These are phyloP conservation scores for Trichoderma oligosporum DNA, from an alignment of 2,329 filamentous ascomycete species.

Conservation along the genomic window DNA sequence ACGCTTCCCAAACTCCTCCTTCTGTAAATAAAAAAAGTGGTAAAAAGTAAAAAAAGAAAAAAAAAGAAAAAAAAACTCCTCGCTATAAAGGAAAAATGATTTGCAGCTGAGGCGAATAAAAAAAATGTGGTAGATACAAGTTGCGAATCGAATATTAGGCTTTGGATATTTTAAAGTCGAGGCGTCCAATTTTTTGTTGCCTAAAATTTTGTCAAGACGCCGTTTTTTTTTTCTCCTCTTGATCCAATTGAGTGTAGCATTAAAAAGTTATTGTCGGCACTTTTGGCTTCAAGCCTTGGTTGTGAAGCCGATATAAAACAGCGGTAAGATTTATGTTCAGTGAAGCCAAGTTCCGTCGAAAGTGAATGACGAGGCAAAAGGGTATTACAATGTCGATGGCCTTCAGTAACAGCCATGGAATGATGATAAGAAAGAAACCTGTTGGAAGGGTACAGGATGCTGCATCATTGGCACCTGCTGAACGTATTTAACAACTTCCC, in stretches of 20 bases:
- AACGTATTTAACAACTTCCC: slow-evolving; percentile 52
- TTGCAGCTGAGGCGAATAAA: slow-evolving; percentile 5
- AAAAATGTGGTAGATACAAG: slow-evolving; percentile 14
- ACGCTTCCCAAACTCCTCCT: slow-evolving; percentile 17
- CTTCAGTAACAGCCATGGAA: slow-evolving; percentile 49
- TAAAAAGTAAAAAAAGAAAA: slow-evolving; percentile 6
- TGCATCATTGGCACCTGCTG: slow-evolving; percentile 48
- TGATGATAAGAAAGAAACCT: slow-evolving; percentile 49
- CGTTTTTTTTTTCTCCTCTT: neutral
- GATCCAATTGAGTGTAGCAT: neutral
- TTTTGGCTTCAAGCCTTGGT: slow-evolving; percentile 8
- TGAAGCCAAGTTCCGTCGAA: neutral
- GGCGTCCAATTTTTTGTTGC: slow-evolving; percentile 1
- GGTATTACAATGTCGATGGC: neutral
- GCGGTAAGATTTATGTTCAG: slow-evolving; percentile 7
- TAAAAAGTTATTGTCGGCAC: neutral
- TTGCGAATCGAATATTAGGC: slow-evolving; percentile 19
- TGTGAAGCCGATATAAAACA: neutral
- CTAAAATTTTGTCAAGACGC: neutral
- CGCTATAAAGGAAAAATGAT: slow-evolving; percentile 17
- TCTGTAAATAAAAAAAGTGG: slow-evolving; percentile 2
- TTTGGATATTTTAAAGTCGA: neutral
- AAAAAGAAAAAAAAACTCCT: slow-evolving; percentile 18
- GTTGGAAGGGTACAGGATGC: slow-evolving; percentile 49
- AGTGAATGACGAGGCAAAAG: neutral